Evolutionary conservation across 441 rosid species (phyloP), one percentile per base, ranked within the genome.

Genomic region (Jatropha multifida): DNA sequence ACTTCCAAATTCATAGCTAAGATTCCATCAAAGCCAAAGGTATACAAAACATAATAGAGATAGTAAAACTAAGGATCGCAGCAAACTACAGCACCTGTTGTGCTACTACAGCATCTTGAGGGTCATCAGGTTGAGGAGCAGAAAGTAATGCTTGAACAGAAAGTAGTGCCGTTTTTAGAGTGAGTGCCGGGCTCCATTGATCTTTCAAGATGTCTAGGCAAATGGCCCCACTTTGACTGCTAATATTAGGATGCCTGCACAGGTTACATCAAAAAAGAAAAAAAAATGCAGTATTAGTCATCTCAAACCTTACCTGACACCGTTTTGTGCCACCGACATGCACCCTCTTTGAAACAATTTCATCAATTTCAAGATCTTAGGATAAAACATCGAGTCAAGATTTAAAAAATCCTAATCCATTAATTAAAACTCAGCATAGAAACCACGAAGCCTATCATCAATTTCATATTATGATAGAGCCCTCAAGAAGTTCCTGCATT

Each of bases 101-200:
- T 65, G 99, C 99, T 56, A 96, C 98, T 80, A 96, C 97, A 65
- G 99, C 99, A 89, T 96, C 99, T 83, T 96, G 98, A 77, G 99
- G 99, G 74, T 93, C 99, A 79, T 88, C 93, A 15, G 99, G 97
- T 81, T 90, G 90, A 58, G 99, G 98, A 64, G 97, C 88, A 76
- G 99, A 92, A 26, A 96, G 90, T 63, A 96, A 83, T 59, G 99
- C 99, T 83, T 96, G 98, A 73, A 96, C 65, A 54, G 99, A 96
- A 77, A 93, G 94, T 74, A 96, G 98, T 37, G 99, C 99, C 3
- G 99, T 96, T 88, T 93, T 96, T 72, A 96, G 75, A 65, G 99
- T 96, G 66, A 96, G 94, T 64, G 99, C 99, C 10, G 99, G 99
- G 84, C 99, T 96, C 99, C 99, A 93, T 64, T 96, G 98, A 69